Evolutionary conservation across 2,329 filamentous ascomycete species (phyloP), one percentile per base, ranked within the genome.

Genomic region (Diaporthe citriasiana): DNA sequence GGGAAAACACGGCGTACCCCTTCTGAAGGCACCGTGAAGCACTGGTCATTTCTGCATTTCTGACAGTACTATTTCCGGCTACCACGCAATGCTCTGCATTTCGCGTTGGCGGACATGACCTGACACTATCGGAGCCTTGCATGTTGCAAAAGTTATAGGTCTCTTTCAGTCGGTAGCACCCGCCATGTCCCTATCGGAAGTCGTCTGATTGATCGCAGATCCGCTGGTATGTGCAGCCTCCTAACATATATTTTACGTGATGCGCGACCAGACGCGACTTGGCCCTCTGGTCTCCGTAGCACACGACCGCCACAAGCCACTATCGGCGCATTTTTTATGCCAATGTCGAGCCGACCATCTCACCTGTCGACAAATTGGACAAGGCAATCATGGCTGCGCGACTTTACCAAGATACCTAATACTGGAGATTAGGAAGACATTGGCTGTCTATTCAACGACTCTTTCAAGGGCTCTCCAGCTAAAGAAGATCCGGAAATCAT

Each of bases 1-100:
- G 63, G 63, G 22, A 68, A 40, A 68, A 53, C n/a, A 38, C 47
- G 63, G 63, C 4, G 27, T 27, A 35, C 50, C 33, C 27, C 4
- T 40, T 40, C 47, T n/a, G 13, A 12, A 68, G 13, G 33, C 15
- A 22, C 33, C 15, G 33, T 2, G 15, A 51, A 40, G 8, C 35
- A 12, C 5, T 17, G 22, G 17, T 53, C 3, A 13, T 40, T 22
- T 19, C 42, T 4, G 30, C 22, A 15, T 3, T 8, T 68, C 63
- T 53, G 33, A 40, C 33, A 40, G 33, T 25, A 38, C 8, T 51
- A 38, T 40, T 68, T 53, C 1, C 63, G 63, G 45, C 40, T 17
- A 66, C 27, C n/a, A 53, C 33, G n/a, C 47, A 22, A 45, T 22
- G 6, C 10, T 40, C 25, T 47, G 40, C 40, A 47, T 3, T n/a